These are phyloP conservation scores for Phanerochaete sordida DNA, from an alignment of 768 basidiomycete genomes.

Conservation along the genomic window DNA sequence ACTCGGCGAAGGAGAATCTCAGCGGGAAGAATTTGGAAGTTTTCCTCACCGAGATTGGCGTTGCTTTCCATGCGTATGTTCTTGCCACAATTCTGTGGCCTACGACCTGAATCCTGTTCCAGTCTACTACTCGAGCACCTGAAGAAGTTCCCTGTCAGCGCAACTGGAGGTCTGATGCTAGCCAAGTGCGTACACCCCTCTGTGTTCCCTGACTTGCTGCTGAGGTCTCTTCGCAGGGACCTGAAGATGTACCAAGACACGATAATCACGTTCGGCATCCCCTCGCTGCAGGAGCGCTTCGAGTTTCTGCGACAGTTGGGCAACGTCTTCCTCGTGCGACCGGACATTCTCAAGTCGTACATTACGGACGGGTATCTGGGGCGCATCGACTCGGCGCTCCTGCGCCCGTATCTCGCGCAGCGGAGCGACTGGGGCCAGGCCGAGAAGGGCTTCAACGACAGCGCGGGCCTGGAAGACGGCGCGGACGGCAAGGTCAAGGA, in stretches of 20 bases:
- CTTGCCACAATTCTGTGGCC: neutral
- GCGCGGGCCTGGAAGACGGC: constrained; percentile 33
- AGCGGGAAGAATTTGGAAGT: constrained; percentile 92
- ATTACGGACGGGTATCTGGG: constrained; percentile 93
- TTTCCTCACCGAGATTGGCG: constrained; percentile 91
- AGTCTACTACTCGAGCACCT: constrained; percentile 93
- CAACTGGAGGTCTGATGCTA: constrained; percentile 95
- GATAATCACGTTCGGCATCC: constrained; percentile 76
- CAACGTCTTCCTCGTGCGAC: constrained; percentile 94
- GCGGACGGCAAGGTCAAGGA: constrained; percentile 54
- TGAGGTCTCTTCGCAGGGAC: constrained; percentile 54
- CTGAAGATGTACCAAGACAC: constrained; percentile 95
- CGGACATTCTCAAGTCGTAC: constrained; percentile 92
- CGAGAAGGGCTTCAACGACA: constrained; percentile 74
- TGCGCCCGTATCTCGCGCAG: constrained; percentile 88
- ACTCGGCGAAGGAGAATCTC: constrained; percentile 68
- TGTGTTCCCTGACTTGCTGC: neutral
- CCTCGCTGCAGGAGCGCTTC: constrained; percentile 88
- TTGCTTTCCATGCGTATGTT: constrained; percentile 83
- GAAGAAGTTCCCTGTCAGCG: constrained; percentile 94
- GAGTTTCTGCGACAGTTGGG: constrained; percentile 98
- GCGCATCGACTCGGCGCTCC: constrained; percentile 79
- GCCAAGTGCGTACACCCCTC: constrained; percentile 69
- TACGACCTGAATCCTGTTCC: neutral
- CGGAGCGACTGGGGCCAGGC: constrained; percentile 90